Base-by-base conservation (phyloP, 164 flowering plant species). In the Hamamelis virginiana region DNA sequence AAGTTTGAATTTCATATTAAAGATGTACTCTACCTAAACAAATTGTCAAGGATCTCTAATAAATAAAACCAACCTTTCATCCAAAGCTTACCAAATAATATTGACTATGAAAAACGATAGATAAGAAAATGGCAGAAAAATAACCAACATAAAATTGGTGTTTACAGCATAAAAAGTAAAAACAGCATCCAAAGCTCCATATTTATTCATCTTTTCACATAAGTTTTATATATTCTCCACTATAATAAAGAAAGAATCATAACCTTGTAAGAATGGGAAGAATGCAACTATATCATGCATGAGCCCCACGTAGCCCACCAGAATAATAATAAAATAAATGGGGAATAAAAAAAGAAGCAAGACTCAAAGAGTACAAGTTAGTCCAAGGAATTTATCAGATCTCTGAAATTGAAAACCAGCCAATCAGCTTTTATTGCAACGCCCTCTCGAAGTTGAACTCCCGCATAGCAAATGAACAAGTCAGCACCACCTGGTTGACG, bases 401-500 rank as follows among this genome's bases (percentile, higher is more conserved):
- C 92, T 73, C 63, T 72, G 61, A 96, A 93, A 70, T 79, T 68
- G 61, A 85, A 88, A 59, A 96, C 95, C 71, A 96, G 79, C 99
- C 98, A 93, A 75, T 96, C 92, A 53, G 99, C 92, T 78, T 93
- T 90, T 23, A 83, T 83, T 33, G 96, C 96, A 70, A 91, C 98
- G 19, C 82, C 78, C 27, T 87, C 95, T 48, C 99, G 89, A 53
- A 81, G 90, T 74, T 89, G 95, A 71, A 93, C 97, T 28, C 98
- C 99, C 0, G 75, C 98, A 53, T 85, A 96, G 81, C 99, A 96
- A 44, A 96, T 85, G 71, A 87, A 96, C 79, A 96, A 68, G 81
- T 96, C 91, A 9, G 99, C 93, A 43, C 98, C 97, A 22, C 97
- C 97, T 26, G 96, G 99, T 80, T 80, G 70, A 14, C 99, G 94